Evolutionary conservation across 176 grass and related monocot genomes (phyloP), one percentile per base, ranked within the genome.

Genomic region (Avena atlantica): DNA sequence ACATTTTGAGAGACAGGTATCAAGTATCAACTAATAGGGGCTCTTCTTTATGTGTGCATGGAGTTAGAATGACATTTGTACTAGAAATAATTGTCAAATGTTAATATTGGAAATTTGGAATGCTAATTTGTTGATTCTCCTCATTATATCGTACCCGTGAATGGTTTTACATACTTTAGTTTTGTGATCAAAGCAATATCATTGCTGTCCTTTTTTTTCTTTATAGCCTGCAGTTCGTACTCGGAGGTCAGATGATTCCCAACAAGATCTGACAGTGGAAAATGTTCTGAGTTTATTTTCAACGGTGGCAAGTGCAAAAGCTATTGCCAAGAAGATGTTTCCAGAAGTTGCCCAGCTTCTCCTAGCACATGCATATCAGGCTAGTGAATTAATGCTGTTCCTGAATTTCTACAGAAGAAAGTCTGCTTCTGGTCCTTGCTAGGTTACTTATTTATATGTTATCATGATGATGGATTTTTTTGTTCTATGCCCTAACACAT

Each of bases 281-380:
- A 87, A 15, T 84, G 61, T 95, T 59, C 85, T 98, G 47, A 88
- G 61, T 91, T 88, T 76, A 68, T 95, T 98, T 86, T 94, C 77
- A 80, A 91, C 86, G 13, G 42, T 64, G 8, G 59, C 82, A 80
- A 88, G 80, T 11, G 37, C 93, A 86, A 92, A 92, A 86, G 73
- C 61, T 74, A 90, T 92, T 81, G 92, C 73, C 47, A 98, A 92
- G 92, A 98, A 88, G 79, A 87, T 94, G 80, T 70, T 86, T 86
- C 70, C 92, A 71, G 82, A 93, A 88, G 89, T 88, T 59, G 88
- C 73, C 15, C 90, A 89, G 75, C 82, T 94, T 74, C 96, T 98
- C 45, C 84, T 98, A 86, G 88, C 92, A 45, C 93, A 98, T 88
- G 90, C 94, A 1, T 98, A 95, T 85, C 93, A 92, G 93, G 96